Conservation (phyloP, 75 land plant species). For the Selaginella moellendorffii region DNA sequence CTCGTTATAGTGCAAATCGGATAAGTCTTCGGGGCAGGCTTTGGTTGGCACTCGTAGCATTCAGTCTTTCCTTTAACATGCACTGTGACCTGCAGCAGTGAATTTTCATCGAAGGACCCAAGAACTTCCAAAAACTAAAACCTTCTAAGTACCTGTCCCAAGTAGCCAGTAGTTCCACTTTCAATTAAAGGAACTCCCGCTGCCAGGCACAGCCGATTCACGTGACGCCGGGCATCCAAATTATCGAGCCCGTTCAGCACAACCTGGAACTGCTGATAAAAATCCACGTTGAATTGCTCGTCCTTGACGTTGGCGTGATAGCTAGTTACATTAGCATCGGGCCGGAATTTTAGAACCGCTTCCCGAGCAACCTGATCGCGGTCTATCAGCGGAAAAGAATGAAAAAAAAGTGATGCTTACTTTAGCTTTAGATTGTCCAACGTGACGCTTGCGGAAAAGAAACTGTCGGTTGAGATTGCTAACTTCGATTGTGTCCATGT, state of each 20-base stretch:
- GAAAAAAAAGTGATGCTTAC: no score
- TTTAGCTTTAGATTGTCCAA: conserved; percentile 95
- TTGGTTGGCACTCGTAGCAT: conserved; percentile 97
- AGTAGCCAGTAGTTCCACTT: conserved; percentile 97
- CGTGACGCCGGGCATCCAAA: conserved; percentile 95
- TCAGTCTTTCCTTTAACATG: conserved; percentile 88
- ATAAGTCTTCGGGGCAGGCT: conserved; percentile 91
- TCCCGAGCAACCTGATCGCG: conserved; percentile 99
- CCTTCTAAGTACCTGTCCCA: conserved; percentile 70
- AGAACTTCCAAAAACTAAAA: not conserved
- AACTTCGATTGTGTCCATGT: conserved; percentile 99
- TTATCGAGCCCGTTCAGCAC: conserved; percentile 96
- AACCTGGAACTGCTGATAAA: conserved; percentile 86
- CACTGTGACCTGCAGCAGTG: conserved; percentile 76
- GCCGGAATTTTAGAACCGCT: conserved; percentile 80
- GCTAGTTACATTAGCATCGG: conserved; percentile 63
- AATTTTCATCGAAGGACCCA: not conserved
- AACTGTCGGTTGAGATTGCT: conserved; percentile 96
- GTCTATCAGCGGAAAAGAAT: no score
- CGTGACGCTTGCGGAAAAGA: conserved; percentile 75
- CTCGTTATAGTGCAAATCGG: conserved; percentile 98
- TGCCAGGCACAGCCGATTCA: conserved; percentile 95
- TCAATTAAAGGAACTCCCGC: conserved; percentile 93
- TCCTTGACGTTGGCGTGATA: conserved; percentile 94
- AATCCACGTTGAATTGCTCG: conserved; percentile 76